A percentile compares a stretch with the other conserved stretches of the same genome.
Evolutionary conservation across 352 stramenopile genomes (phyloP).

Genomic region (Phytophthora lateralis): DNA sequence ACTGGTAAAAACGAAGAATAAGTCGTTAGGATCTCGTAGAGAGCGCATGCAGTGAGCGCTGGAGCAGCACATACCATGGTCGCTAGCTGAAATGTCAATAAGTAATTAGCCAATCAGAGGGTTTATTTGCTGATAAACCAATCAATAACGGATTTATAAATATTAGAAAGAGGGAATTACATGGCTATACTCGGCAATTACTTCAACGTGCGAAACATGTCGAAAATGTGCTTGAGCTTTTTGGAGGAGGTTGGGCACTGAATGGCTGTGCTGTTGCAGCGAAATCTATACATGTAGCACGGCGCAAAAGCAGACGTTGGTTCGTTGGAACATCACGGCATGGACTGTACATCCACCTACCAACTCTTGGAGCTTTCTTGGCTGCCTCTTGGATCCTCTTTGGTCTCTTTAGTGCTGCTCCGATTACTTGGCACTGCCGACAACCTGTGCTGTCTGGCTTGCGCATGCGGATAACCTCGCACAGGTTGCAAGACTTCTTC

Average conservation of each 20-base stretch:
- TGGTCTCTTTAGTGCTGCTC: neutral
- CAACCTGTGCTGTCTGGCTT: slow-evolving; percentile 26
- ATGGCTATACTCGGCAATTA: slow-evolving; percentile 18
- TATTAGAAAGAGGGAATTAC: slow-evolving; percentile 8
- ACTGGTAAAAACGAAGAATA: slow-evolving; percentile 41
- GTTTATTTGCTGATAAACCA: slow-evolving; percentile 8
- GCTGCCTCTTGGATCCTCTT: neutral
- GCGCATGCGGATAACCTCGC: slow-evolving; percentile 33
- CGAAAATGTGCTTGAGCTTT: slow-evolving; percentile 9
- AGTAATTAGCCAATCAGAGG: slow-evolving; percentile 21
- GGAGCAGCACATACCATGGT: slow-evolving; percentile 23
- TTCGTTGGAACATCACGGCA: neutral
- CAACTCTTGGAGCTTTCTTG: neutral
- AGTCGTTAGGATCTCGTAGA: slow-evolving; percentile 1
- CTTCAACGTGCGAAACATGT: neutral
- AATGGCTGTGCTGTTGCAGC: neutral
- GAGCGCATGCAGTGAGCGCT: neutral
- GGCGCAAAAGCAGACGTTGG: neutral
- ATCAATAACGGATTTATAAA: neutral
- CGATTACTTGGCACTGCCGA: slow-evolving; percentile 17
- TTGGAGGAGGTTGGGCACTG: slow-evolving; percentile 1
- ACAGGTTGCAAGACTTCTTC: slow-evolving; percentile 13
- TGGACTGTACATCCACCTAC: neutral
- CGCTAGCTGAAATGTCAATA: slow-evolving; percentile 17
- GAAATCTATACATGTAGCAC: neutral